phyloP scores from a whole-genome alignment of 257 asterid species.

The Penstemon eatonii region DNA sequence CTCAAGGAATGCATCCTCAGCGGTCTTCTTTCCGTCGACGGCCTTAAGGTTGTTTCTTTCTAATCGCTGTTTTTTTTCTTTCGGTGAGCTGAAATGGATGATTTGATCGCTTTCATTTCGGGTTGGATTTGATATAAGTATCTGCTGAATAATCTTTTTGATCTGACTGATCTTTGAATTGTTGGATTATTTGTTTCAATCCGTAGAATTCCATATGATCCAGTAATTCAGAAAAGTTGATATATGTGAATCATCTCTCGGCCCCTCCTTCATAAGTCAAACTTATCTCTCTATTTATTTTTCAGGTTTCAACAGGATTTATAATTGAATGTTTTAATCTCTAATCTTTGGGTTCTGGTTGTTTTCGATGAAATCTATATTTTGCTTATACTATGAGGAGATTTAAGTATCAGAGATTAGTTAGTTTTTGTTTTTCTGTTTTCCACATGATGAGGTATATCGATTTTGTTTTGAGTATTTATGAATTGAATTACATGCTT shows the following conservation, averaged over 20 bases:
- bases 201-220: slow-evolving; percentile 16
- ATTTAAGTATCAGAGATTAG: not conserved
- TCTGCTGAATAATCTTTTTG: not conserved
- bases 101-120: not conserved
- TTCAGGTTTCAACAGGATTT: not conserved
- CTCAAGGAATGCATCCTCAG: slow-evolving; percentile 75
- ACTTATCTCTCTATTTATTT: slow-evolving; percentile 12
- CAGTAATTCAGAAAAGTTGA: not conserved
- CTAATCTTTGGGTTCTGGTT: not conserved
- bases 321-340: slow-evolving; percentile 2
- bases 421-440: not conserved
- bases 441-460: slow-evolving; percentile 7
- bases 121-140: slow-evolving; percentile 11
- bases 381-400: not conserved
- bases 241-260: slow-evolving; percentile 17
- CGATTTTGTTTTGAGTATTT: not conserved
- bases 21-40: slow-evolving; percentile 66
- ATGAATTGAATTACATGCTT: not conserved
- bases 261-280: not conserved
- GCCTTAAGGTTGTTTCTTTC: slow-evolving; percentile 43
- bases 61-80: not conserved
- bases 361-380: not conserved
- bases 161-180: slow-evolving; percentile 15
- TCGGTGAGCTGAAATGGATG: slow-evolving; percentile 23
- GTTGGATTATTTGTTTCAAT: not conserved